Base-by-base conservation (phyloP, 2,329 filamentous ascomycete genomes). In the Aspergillus sp. region DNA sequence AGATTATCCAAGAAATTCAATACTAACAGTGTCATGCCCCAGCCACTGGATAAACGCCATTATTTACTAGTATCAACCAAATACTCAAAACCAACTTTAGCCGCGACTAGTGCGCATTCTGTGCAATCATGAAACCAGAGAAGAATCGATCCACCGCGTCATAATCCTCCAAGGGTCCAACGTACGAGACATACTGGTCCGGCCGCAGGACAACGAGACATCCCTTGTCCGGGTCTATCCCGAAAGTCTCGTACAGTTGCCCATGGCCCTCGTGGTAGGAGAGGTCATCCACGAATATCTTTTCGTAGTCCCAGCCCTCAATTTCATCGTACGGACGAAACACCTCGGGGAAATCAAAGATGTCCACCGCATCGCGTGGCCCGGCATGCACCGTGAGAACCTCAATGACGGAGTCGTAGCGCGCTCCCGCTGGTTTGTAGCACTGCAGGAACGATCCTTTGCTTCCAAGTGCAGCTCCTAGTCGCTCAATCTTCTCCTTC, bases 381-480 rank as follows among this genome's bases (percentile, higher is more conserved):
- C 50, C 59, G 2, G 60, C 43, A 48, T 62, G 54, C 19, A 45
- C 51, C 9, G 51, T 53, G 51, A 53, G 41, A 24, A 59, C 40
- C 52, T 61, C 58, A 33, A 61, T 58, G 21, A 56, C n/a, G 12
- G 41, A 48, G 23, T 59, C 52, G 41, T 50, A 44, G 19, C 43
- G 24, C 24, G 11, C 35, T 14, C 40, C 52, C 3, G 27, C 19
- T 39, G 78, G 77, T 0, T 78, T 82, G 50, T 76, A 77, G n/a
- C 66, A 72, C n/a, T 59, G 70, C 14, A 86, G 66, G 55, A 86
- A 76, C 1, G 75, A 72, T 12, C 24, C 41, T 39, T 50, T 31
- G 24, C 46, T 45, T 19, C 23, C 19, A 8, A 85, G 74, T 51
- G 66, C 70, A 2, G 73, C 66, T 47, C 84, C 84, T 24, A 88